Conservation (phyloP, 257 asterid genomes). For the Orobanche coerulescens region DNA sequence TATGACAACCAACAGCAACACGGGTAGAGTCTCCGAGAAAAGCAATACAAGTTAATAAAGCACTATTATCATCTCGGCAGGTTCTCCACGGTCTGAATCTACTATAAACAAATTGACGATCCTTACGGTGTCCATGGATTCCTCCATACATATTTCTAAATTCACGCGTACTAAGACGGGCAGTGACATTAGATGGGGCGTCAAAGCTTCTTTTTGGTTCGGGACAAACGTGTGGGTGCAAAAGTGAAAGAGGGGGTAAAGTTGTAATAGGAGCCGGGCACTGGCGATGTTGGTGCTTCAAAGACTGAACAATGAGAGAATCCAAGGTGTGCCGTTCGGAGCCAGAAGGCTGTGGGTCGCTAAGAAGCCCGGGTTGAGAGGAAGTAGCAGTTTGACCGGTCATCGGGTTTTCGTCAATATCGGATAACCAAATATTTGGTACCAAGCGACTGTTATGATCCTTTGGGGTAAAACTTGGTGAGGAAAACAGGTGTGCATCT, state of each 20-base stretch:
- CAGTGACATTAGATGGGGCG: conserved; percentile 85
- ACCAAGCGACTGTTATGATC: conserved; percentile 41
- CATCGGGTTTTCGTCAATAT: conserved; percentile 43
- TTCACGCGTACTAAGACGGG: conserved; percentile 86
- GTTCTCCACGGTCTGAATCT: conserved; percentile 98
- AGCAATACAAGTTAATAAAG: conserved; percentile 67
- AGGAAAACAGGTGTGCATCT: conserved; percentile 42
- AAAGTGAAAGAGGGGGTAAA: conserved; percentile 90
- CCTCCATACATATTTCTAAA: conserved; percentile 72
- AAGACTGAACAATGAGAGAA: conserved; percentile 83
- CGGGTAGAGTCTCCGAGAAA: conserved; percentile 84
- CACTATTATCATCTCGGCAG: conserved; percentile 70
- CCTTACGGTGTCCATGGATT: conserved; percentile 79
- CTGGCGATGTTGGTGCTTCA: conserved; percentile 97
- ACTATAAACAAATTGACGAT: conserved; percentile 85
- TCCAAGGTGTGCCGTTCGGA: conserved; percentile 77
- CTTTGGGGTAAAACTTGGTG: conserved; percentile 44
- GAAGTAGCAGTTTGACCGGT: conserved; percentile 30
- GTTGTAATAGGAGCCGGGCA: conserved; percentile 99
- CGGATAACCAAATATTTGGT: conserved; percentile 35
- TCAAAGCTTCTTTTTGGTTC: conserved; percentile 89
- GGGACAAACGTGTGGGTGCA: conserved; percentile 96
- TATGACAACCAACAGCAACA: conserved; percentile 74
- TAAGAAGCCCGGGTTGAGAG: conserved; percentile 44
- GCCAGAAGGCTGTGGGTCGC: conserved; percentile 55